Evolutionary conservation across 257 asterid species (phyloP), one percentile per base, ranked within the genome.

Genomic region (Asclepias syriaca): DNA sequence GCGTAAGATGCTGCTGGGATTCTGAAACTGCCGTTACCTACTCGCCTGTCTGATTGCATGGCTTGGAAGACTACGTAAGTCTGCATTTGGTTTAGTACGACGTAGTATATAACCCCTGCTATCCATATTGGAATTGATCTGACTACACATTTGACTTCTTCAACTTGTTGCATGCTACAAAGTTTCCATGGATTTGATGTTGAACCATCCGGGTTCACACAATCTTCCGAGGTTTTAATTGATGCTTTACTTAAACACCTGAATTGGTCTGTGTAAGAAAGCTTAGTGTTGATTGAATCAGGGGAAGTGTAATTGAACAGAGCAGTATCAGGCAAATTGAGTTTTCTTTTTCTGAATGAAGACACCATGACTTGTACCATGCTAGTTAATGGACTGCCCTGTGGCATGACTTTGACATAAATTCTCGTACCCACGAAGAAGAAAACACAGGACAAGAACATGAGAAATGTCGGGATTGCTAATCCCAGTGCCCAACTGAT

Each of bases 401-500:
- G 88, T n/a, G 97, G 93, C 74, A 72, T 70, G 39, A 90, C 91
- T 0, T 60, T 83, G 7, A 90, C 96, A n/a, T 90, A 90, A 6
- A 90, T 86, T 16, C 68, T 85, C 0, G 91, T 84, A 18, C 93
- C 97, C 19, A 81, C 1, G 29, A 84, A 90, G 85, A 90, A 90
- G 21, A 90, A 69, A 2, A 84, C 60, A 32, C 88, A 82, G 3
- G 97, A 88, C 1, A 90, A 37, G 63, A 87, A 70, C 97, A 88
- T 88, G 11, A 90, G 80, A 3, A 70, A 12, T 0, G 96, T 70
- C 2, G 97, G 97, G 32, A 90, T 85, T 0, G 81, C 86, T 0
- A 90, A 82, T 6, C 97, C 97, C 37, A 90, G 79, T 0, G 91
- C 57, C 97, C 97, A 90, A 43, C 87, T 90, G 58, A 85, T 46